Conservation (phyloP, 2,329 filamentous ascomycete species). For the Trichothecium sympodiale region DNA sequence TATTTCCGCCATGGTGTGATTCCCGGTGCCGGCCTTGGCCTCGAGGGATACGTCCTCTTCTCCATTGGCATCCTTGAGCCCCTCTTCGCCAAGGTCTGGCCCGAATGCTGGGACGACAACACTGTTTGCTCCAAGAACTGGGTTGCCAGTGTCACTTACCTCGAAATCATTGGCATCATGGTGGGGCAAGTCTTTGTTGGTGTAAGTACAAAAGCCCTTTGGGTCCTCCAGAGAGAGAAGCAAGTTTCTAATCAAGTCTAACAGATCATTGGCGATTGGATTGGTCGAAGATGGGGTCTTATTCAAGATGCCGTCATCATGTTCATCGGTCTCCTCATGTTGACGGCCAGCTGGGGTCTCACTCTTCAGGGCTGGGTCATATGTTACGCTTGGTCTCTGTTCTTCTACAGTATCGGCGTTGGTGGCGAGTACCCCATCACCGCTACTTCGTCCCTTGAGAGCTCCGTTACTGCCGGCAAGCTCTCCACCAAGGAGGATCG, state of each 20-base stretch:
- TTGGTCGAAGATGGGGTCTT: conserved; percentile 87
- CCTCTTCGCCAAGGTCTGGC: conserved; percentile 67
- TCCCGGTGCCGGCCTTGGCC: conserved; percentile 79
- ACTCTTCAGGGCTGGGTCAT: conserved; percentile 91
- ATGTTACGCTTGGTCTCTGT: conserved; percentile 89
- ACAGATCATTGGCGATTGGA: conserved; percentile 53
- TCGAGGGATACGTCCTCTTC: conserved; percentile 94
- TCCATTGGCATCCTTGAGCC: conserved; percentile 89
- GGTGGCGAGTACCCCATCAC: conserved; percentile 96
- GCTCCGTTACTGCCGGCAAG: conserved; percentile 73
- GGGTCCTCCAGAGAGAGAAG: background rate
- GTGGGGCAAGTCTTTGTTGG: conserved; percentile 84
- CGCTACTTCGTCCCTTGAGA: conserved; percentile 89
- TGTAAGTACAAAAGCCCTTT: conserved; percentile 31
- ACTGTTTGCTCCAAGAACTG: conserved; percentile 66
- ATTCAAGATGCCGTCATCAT: conserved; percentile 93
- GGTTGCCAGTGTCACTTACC: conserved; percentile 76
- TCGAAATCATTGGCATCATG: conserved; percentile 93
- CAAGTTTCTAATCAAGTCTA: conserved; percentile 7
- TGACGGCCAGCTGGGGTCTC: conserved; percentile 81
- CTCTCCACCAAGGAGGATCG: conserved; percentile 86
- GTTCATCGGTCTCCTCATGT: conserved; percentile 85
- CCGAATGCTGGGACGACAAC: conserved; percentile 61
- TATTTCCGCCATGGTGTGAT: conserved; percentile 89
- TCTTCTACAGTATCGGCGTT: conserved; percentile 58